Percentiles rank a stretch among this genome's conserved stretches.
Evolutionary conservation across 768 basidiomycete genomes (phyloP).

Genomic region (Erythrobasidium yunnanense): DNA sequence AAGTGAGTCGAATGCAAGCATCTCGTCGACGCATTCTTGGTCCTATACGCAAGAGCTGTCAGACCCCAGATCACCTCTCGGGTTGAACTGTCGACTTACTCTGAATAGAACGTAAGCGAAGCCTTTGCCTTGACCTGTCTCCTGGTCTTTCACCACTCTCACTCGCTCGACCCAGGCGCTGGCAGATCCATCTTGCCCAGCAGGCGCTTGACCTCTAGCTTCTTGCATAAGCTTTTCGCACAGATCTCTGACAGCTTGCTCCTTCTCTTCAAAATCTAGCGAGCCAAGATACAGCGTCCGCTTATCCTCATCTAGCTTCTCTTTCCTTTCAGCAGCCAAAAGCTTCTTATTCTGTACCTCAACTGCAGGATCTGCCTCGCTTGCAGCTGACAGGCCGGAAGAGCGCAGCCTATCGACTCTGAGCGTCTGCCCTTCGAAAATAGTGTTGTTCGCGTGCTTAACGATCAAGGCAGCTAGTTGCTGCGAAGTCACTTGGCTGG

Average conservation of each 20-base stretch:
- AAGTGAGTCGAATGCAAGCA: conserved; percentile 63
- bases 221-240: conserved; percentile 47
- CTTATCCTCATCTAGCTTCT: conserved; percentile 56
- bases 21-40: conserved; percentile 79
- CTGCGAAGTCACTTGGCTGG: background rate
- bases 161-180: conserved; percentile 45
- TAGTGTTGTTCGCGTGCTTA: conserved; percentile 54
- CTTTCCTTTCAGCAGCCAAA: conserved; percentile 29
- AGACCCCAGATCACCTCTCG: background rate
- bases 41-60: conserved; percentile 53
- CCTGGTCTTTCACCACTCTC: conserved; percentile 77
- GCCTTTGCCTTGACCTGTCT: conserved; percentile 87
- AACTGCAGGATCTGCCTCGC: conserved; percentile 37
- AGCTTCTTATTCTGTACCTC: conserved; percentile 1
- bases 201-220: conserved; percentile 30
- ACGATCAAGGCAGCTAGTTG: conserved; percentile 45
- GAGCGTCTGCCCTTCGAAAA: conserved; percentile 65
- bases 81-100: conserved; percentile 48
- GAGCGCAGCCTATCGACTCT: too few relatives aligned
- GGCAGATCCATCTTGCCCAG: background rate
- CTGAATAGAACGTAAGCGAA: conserved; percentile 83
- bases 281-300: conserved; percentile 81
- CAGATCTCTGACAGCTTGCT: conserved; percentile 70
- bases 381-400: too few relatives aligned
- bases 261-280: conserved; percentile 79